A percentile compares a stretch with the other conserved stretches of the same genome.
Conservation (phyloP, 345 rosid genomes). For the Brassica cretica region DNA sequence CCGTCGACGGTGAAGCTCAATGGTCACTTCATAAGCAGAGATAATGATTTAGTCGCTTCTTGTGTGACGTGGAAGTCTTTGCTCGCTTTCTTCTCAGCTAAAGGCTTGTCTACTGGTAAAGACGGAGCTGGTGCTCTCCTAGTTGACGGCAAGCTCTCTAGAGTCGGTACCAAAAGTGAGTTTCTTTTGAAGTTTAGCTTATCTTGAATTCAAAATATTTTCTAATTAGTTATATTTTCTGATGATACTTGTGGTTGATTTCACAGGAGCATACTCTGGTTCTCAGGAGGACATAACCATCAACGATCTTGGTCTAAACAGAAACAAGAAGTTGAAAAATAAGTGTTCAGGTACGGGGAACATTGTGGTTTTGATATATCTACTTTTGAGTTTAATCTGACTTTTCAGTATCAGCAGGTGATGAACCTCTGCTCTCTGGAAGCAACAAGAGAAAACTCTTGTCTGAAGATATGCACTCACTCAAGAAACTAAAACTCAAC, state of each 20-base stretch:
- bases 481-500: conserved; percentile 55
- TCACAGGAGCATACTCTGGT: conserved; percentile 26
- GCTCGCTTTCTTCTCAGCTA: conserved; percentile 71
- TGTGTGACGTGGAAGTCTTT: conserved; percentile 84
- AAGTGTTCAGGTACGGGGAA: conserved; percentile 44
- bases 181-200: conserved; percentile 36
- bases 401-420: background rate
- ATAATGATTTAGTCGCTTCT: conserved; percentile 56
- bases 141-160: conserved; percentile 70
- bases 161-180: conserved; percentile 64
- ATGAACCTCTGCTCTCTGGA: background rate
- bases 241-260: background rate
- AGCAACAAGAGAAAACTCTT: conserved; percentile 54
- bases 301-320: conserved; percentile 25
- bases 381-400: background rate
- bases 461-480: conserved; percentile 42
- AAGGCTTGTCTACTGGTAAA: conserved; percentile 70
- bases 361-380: background rate
- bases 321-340: conserved; percentile 49
- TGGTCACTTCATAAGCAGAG: conserved; percentile 84
- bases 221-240: background rate
- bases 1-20: conserved; percentile 75
- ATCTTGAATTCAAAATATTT: background rate
- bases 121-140: conserved; percentile 52
- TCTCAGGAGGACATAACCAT: conserved; percentile 20